Percentiles rank a stretch among this genome's conserved stretches.
Evolutionary conservation across 495 filamentous ascomycete species (phyloP).

Genomic region (Pyronema omphalodes): DNA sequence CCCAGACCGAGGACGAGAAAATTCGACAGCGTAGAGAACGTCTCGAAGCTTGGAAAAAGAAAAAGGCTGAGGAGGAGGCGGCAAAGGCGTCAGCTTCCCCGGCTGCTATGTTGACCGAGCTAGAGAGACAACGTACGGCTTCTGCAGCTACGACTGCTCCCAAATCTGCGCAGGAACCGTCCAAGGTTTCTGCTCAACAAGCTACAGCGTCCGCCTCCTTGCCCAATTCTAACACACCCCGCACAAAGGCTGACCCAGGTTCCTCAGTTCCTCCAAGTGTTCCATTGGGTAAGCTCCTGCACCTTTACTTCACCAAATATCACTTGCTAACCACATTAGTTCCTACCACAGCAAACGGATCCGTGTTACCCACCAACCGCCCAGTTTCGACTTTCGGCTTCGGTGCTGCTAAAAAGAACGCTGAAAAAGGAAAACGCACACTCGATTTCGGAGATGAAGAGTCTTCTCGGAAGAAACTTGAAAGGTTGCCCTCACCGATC

Average conservation of each 20-base stretch:
- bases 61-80: slow-evolving; percentile 61
- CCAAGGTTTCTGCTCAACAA: slow-evolving; percentile 44
- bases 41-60: slow-evolving; percentile 80
- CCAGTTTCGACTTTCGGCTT: slow-evolving; percentile 68
- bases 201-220: slow-evolving; percentile 32
- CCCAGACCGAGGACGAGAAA: slow-evolving; percentile 54
- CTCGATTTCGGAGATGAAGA: slow-evolving; percentile 81
- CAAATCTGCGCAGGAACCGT: slow-evolving; percentile 32
- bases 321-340: neutral
- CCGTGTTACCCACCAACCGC: slow-evolving; percentile 38
- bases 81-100: slow-evolving; percentile 52
- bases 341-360: slow-evolving; percentile 26
- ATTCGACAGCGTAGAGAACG: slow-evolving; percentile 69
- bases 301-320: slow-evolving; percentile 12
- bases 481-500: slow-evolving; percentile 60
- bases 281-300: slow-evolving; percentile 29
- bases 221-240: slow-evolving; percentile 28
- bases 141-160: slow-evolving; percentile 38
- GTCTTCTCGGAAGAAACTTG: slow-evolving; percentile 63
- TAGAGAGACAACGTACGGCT: slow-evolving; percentile 27
- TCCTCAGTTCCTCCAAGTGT: slow-evolving; percentile 31
- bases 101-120: slow-evolving; percentile 38
- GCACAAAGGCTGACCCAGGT: slow-evolving; percentile 36
- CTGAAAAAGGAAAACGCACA: slow-evolving; percentile 53
- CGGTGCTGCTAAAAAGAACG: slow-evolving; percentile 44